Evolutionary conservation across 768 basidiomycete genomes (phyloP), one percentile per base, ranked within the genome.

Genomic region (Kwoniella heveanensis): DNA sequence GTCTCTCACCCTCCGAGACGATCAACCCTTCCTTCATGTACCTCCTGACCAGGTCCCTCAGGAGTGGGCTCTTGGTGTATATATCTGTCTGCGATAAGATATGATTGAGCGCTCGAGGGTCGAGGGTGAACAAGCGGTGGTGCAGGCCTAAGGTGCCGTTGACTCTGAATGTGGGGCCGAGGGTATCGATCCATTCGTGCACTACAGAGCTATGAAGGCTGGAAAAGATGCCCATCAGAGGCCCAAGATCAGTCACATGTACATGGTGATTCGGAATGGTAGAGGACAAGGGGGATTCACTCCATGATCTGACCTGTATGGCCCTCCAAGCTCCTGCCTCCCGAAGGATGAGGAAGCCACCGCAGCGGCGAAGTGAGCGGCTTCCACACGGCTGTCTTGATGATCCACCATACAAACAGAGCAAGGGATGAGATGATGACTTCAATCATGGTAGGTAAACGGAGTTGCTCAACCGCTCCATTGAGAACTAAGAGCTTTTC

Each of bases 1-100:
- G 68, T 58, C 68, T 21, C n/a, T 70, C 57, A 17, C 68, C 68
- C 30, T 70, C 68, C 10, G 68, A 59, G 17, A 60, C 61, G 7
- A 70, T 54, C 27, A 70, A 37, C 1, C 68, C 68, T 51, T 64
- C 57, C 22, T 60, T 65, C 61, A 70, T 60, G 48, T 66, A 66
- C 26, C 65, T 32, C 17, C 54, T 58, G 7, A 66, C 24, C 48
- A 64, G 24, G 22, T 44, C 39, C 26, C 68, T 59, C 22, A 70
- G 58, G 4, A 66, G 15, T 2, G 24, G 39, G 12, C 65, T 52
- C 37, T 69, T 69, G 24, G 54, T 53, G 30, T 69, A 69, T 17
- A 50, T 61, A 46, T 65, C 49, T 9, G 60, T 54, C 30, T 63
- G 54, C 8, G 30, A 37, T 22, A 69, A 24, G 50, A 69, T 50